Conservation (phyloP, 495 filamentous ascomycete species). For the Poronia punctata region DNA sequence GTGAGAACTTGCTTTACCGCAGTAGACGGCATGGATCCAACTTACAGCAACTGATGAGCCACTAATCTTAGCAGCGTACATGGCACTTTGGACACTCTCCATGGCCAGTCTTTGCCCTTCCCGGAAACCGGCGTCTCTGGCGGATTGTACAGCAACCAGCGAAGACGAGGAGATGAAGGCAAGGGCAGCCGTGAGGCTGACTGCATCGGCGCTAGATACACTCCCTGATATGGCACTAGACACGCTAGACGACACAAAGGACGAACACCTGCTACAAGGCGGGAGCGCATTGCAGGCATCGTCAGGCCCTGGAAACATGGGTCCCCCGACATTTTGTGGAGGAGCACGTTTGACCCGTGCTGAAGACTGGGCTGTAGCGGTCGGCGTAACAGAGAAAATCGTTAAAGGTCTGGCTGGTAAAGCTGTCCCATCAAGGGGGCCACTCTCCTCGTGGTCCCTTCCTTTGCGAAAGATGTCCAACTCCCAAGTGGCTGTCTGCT, state of each 20-base stretch:
- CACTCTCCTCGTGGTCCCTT: neutral
- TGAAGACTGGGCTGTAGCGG: neutral
- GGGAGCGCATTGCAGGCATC: neutral
- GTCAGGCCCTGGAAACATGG: neutral
- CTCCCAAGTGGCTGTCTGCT: too few relatives aligned
- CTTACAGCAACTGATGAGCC: constrained; percentile 1
- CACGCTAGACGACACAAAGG: constrained; percentile 6
- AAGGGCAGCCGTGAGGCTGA: neutral
- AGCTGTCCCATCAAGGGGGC: neutral
- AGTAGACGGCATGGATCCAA: neutral
- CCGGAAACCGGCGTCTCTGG: constrained; percentile 11
- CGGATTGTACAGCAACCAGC: constrained; percentile 6
- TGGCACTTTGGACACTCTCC: constrained; percentile 10
- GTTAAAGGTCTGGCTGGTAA: neutral
- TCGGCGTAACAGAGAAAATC: neutral
- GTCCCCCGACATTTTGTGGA: neutral
- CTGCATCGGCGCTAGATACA: neutral
- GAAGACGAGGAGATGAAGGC: neutral
- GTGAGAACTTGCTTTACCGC: neutral
- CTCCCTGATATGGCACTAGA: constrained; percentile 7
- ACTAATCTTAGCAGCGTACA: constrained; percentile 10
- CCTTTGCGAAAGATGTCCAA: neutral
- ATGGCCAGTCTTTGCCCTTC: constrained; percentile 9
- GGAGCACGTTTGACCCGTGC: neutral
- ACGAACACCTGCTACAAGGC: constrained; percentile 2